Evolutionary conservation across 139 green algal species (phyloP), one percentile per base, ranked within the genome.

Genomic region (Desmodesmus armatus): DNA sequence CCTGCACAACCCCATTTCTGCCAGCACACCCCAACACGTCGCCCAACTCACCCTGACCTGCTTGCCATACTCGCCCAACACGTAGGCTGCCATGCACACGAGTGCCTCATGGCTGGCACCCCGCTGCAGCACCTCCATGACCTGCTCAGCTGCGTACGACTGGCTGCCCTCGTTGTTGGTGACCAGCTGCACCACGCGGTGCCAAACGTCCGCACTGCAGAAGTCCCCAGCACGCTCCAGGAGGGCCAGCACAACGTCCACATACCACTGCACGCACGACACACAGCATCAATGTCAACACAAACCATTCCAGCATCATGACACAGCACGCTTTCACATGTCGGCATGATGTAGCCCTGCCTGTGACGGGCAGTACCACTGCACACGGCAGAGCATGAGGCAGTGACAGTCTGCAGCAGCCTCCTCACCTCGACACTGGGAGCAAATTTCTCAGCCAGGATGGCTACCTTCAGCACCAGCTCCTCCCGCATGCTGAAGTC

Each of bases 401-500:
- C 19, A 62, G 19, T 17, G 51, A 62, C 51, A 27, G 19, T 19
- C 51, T 62, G 1, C 13, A 4, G 60, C 60, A 69, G 60, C 17
- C 15, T 13, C 33, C 97, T 98, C 94, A 97, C 98, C 58, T 92
- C 80, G 73, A 97, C 92, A 76, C 84, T 90, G 11, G 93, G 89
- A 25, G 94, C 94, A 78, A 94, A 98, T 88, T 96, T 93, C 90
- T 99, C 97, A 5, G 97, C 97, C 74, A 99, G 90, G 53, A 99
- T 97, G 23, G 97, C 97, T 3, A 96, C 94, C 89, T 99, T 99
- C 33, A 99, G 92, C 62, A 98, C 95, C 79, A 99, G 91, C 93
- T 99, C 97, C 86, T 99, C 97, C 0, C 96, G 89, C 85, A 99
- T 96, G 9, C 78, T 83, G 79, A 97, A 98, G 87, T 99, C 97